Percentiles rank a stretch among this genome's conserved stretches.
Conservation (phyloP, 345 rosid species). For the Zanthoxylum bungeanum region DNA sequence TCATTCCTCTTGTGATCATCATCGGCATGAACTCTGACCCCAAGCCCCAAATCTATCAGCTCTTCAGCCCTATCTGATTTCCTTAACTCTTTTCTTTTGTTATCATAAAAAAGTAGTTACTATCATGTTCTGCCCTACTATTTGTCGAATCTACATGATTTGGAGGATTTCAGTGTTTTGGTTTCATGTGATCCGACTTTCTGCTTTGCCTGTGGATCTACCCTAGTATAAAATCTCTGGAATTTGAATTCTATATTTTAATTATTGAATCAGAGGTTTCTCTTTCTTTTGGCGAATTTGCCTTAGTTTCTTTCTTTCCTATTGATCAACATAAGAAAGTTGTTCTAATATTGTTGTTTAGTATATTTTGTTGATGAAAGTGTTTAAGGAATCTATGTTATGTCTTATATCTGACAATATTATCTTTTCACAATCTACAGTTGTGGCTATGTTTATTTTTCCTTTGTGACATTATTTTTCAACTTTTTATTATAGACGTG, state of each 20-base stretch:
- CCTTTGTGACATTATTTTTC: too few species aligned
- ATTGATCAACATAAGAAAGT: neutral
- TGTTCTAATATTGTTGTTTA: neutral
- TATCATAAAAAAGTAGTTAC: neutral
- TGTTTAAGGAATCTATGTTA: neutral
- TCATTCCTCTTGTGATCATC: slow-evolving; percentile 83
- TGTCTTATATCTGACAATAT: neutral
- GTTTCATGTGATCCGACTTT: neutral
- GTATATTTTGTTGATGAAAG: neutral
- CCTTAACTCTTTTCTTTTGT: neutral
- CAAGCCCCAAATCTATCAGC: slow-evolving; percentile 85
- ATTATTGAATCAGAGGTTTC: neutral
- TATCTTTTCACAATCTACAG: neutral
- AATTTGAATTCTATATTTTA: neutral
- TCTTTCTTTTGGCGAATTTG: neutral
- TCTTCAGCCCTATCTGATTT: slow-evolving; percentile 74
- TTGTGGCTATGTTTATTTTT: neutral
- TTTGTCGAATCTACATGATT: slow-evolving; percentile 3
- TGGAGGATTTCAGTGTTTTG: neutral
- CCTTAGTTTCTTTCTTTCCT: neutral
- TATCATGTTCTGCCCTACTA: neutral
- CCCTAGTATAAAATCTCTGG: neutral
- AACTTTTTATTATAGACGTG: too few species aligned
- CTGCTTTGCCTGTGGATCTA: neutral
- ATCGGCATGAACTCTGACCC: slow-evolving; percentile 97